Evolutionary conservation across 345 rosid genomes (phyloP).

Genomic region (Eutrema yunnanense): DNA sequence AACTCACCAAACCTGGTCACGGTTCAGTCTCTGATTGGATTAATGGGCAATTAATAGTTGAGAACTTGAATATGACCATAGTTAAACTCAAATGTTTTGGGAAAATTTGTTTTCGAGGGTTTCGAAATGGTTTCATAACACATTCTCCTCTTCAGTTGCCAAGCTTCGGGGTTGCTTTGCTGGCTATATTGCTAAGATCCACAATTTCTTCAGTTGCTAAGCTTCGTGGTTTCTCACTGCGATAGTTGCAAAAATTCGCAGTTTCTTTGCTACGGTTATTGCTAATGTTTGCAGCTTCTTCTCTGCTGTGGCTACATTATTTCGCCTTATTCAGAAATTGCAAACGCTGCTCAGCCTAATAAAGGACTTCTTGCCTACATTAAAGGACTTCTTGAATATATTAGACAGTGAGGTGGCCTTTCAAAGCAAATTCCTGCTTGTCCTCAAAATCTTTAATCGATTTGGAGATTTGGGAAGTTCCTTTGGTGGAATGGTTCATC

Average conservation of each 20-base stretch:
- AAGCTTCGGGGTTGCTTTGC: not conserved
- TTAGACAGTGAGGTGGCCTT: not conserved
- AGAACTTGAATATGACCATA: not conserved
- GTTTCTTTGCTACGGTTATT: not conserved
- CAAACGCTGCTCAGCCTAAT: not conserved
- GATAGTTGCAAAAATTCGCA: not conserved
- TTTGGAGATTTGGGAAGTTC: not conserved
- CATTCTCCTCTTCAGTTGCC: not conserved
- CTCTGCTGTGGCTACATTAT: not conserved
- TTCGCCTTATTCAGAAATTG: not conserved
- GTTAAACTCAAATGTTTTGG: slow-evolving; percentile 8
- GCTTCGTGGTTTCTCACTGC: not conserved
- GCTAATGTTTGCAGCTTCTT: not conserved
- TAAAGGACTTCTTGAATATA: not conserved
- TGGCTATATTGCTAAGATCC: not conserved
- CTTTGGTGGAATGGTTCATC: not conserved
- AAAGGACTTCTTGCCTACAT: not conserved
- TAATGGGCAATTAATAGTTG: not conserved
- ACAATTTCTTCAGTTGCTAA: not conserved
- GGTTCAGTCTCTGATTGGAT: not conserved
- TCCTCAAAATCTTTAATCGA: not conserved
- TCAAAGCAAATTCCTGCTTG: not conserved
- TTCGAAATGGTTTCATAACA: not conserved
- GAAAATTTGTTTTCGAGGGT: not conserved
- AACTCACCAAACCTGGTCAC: not conserved